phyloP scores from a whole-genome alignment of 331 rosid genomes.

The Telfairia occidentalis region DNA sequence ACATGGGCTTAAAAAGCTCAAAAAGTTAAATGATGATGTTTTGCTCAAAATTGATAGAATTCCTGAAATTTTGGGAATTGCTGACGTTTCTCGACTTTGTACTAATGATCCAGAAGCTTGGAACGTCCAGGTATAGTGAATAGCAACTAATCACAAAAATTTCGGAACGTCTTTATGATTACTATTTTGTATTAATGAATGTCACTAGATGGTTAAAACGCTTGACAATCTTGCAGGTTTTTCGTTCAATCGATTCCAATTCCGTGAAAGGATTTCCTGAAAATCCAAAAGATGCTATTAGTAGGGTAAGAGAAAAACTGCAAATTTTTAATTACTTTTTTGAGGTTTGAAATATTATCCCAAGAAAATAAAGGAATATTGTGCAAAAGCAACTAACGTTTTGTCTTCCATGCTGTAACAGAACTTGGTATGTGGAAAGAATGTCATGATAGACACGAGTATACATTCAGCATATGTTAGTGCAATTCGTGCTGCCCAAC shows the following conservation, averaged over 20 bases:
- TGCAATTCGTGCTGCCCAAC: slow-evolving; percentile 67
- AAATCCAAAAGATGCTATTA: slow-evolving; percentile 46
- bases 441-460: slow-evolving; percentile 77
- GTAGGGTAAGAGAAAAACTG: slow-evolving; percentile 33
- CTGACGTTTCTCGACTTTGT: slow-evolving; percentile 31
- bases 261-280: slow-evolving; percentile 78
- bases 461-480: slow-evolving; percentile 82
- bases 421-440: slow-evolving; percentile 81
- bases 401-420: slow-evolving; percentile 19
- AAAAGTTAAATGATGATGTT: slow-evolving; percentile 45
- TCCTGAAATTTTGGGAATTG: slow-evolving; percentile 45
- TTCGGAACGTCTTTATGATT: background rate
- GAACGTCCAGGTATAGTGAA: slow-evolving; percentile 73
- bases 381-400: background rate
- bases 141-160: background rate
- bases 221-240: slow-evolving; percentile 37
- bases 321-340: background rate
- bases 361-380: background rate
- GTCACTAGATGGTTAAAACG: background rate
- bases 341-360: background rate
- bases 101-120: slow-evolving; percentile 45
- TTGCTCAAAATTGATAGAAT: slow-evolving; percentile 58
- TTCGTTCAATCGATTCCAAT: slow-evolving; percentile 76
- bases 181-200: background rate
- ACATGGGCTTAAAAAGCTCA: slow-evolving; percentile 35